Evolutionary conservation across 805 yeast genomes (phyloP).

Genomic region (Ogataea zsoltii): DNA sequence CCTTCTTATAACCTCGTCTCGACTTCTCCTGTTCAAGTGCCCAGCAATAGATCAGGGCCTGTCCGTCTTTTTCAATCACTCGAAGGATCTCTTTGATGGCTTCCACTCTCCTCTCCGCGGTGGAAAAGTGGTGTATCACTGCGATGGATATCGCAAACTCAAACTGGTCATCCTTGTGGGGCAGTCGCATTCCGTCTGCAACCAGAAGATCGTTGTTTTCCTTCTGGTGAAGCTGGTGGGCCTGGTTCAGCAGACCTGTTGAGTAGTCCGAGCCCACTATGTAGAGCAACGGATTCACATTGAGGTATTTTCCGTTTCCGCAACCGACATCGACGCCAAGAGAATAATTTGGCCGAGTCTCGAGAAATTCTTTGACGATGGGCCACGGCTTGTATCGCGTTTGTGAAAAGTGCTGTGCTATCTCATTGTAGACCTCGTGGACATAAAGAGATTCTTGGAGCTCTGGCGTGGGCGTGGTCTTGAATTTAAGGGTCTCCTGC

Average conservation of each 20-base stretch:
- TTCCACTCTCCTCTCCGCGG: slow-evolving; percentile 70
- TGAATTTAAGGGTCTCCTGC: slow-evolving; percentile 31
- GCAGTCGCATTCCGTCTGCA: slow-evolving; percentile 76
- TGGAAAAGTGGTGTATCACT: slow-evolving; percentile 94
- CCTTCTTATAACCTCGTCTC: slow-evolving; percentile 87
- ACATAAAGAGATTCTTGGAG: slow-evolving; percentile 75
- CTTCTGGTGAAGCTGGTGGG: slow-evolving; percentile 40
- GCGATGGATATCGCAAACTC: slow-evolving; percentile 94
- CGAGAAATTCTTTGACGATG: slow-evolving; percentile 73
- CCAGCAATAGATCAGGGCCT: slow-evolving; percentile 89
- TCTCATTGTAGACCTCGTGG: slow-evolving; percentile 90
- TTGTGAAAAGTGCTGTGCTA: slow-evolving; percentile 89
- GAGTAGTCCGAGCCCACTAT: slow-evolving; percentile 79
- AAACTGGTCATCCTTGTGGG: slow-evolving; percentile 50
- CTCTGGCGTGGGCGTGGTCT: slow-evolving; percentile 42
- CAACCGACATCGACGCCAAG: slow-evolving; percentile 94
- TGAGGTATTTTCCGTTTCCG: slow-evolving; percentile 92
- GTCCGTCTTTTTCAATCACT: slow-evolving; percentile 56
- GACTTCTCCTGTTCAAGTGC: slow-evolving; percentile 90
- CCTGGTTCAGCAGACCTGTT: slow-evolving; percentile 66
- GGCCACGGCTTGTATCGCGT: slow-evolving; percentile 99
- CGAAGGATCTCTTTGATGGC: slow-evolving; percentile 73
- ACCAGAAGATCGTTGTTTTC: slow-evolving; percentile 55
- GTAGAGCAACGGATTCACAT: slow-evolving; percentile 64
- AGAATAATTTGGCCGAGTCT: slow-evolving; percentile 47